Conservation (phyloP, 257 asterid genomes). For the Ocimum tenuiflorum region DNA sequence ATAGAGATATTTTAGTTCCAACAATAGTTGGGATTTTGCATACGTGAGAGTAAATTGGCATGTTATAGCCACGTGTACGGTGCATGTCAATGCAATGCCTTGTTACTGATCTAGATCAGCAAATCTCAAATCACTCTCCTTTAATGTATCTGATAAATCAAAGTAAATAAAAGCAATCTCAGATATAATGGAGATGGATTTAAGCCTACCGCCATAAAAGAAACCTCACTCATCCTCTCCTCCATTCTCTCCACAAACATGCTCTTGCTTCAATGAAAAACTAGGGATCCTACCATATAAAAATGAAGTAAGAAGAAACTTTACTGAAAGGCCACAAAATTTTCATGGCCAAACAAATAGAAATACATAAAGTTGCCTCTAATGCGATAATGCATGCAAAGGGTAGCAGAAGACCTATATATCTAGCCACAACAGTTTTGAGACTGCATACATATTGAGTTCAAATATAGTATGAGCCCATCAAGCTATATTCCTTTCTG, state of each 20-base stretch:
- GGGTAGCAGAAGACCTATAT: background rate
- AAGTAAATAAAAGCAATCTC: constrained; percentile 17
- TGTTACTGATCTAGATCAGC: background rate
- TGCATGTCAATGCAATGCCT: background rate
- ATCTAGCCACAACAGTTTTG: background rate
- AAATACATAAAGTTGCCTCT: background rate
- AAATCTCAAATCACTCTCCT: background rate
- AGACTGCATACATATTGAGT: background rate
- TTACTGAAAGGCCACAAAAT: background rate
- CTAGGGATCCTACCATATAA: too few relatives aligned
- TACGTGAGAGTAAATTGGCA: background rate
- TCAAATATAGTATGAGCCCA: background rate
- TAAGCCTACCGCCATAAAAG: constrained; percentile 33
- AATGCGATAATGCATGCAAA: background rate
- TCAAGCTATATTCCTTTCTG: constrained; percentile 29
- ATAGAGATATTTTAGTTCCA: too few relatives aligned
- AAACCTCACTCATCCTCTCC: constrained; percentile 18
- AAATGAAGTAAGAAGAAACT: too few relatives aligned
- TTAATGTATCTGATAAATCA: constrained; percentile 22
- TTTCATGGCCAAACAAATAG: background rate
- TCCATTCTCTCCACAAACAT: constrained; percentile 24
- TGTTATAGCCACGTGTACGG: too few relatives aligned
- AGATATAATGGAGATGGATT: too few relatives aligned
- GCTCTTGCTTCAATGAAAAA: constrained; percentile 68
- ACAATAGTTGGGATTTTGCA: too few relatives aligned